phyloP scores from a whole-genome alignment of 2,329 filamentous ascomycete species.

The Catunica adiposa region DNA sequence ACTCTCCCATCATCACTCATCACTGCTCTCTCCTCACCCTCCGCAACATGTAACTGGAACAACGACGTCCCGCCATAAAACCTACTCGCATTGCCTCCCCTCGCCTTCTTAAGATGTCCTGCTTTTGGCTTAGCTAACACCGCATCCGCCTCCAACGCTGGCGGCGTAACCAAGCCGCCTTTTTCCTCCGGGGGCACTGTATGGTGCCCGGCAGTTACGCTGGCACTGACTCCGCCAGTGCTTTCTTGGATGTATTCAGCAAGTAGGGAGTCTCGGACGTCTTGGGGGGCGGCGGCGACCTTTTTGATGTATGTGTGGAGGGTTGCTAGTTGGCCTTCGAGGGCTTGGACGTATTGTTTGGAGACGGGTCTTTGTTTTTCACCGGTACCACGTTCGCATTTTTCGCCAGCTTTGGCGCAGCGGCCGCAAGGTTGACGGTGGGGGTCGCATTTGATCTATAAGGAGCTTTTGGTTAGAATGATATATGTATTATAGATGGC shows the following conservation, averaged over 20 bases:
- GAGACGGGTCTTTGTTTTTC: conserved; percentile 31
- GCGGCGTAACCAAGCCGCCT: not conserved
- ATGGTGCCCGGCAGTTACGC: too few relatives aligned
- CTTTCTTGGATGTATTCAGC: conserved; percentile 18
- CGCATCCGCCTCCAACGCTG: conserved; percentile 8
- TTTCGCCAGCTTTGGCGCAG: conserved; percentile 27
- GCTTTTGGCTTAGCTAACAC: conserved; percentile 13
- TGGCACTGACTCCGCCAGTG: too few relatives aligned
- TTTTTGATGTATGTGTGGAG: conserved; percentile 30
- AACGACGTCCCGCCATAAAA: conserved; percentile 12
- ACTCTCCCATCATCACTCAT: too few relatives aligned
- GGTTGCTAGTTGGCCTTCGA: conserved; percentile 30
- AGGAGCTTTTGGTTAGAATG: too few relatives aligned
- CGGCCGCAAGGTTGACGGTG: conserved; percentile 30
- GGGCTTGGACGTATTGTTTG: conserved; percentile 30
- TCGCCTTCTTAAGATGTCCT: conserved; percentile 22
- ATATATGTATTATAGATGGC: too few relatives aligned
- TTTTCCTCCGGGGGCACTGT: too few relatives aligned
- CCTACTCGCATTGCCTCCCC: conserved; percentile 5
- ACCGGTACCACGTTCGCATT: conserved; percentile 26
- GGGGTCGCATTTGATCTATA: conserved; percentile 35
- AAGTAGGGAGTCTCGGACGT: conserved; percentile 27
- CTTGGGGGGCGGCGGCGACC: conserved; percentile 25
- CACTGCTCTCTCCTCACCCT: not conserved
- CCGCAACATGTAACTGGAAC: conserved; percentile 7